Evolutionary conservation across 2,329 filamentous ascomycete genomes (phyloP).

Genomic region (Chlorencoelia australis): DNA sequence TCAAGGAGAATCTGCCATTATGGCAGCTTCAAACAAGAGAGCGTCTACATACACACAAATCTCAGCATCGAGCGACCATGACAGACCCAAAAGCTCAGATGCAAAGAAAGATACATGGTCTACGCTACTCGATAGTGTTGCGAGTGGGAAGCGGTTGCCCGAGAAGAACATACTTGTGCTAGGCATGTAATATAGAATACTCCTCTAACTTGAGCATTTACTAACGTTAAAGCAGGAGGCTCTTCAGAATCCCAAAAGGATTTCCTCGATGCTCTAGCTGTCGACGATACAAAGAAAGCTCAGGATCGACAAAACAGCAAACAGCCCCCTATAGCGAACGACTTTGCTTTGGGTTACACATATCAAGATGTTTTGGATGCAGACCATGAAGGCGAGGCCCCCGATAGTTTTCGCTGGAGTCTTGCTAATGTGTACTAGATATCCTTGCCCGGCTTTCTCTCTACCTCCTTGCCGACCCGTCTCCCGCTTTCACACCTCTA

Average conservation of each 20-base stretch:
- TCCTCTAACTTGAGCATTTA: conserved; percentile 2
- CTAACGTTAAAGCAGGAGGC: conserved; percentile 48
- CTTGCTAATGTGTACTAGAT: conserved; percentile 43
- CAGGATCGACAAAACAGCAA: conserved; percentile 46
- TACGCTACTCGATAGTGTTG: conserved; percentile 81
- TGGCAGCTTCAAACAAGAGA: conserved; percentile 25
- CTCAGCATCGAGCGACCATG: conserved; percentile 41
- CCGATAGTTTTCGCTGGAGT: not conserved
- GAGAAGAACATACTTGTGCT: conserved; percentile 87
- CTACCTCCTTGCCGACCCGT: conserved; percentile 80
- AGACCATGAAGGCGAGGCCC: conserved; percentile 70
- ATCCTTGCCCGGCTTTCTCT: conserved; percentile 81
- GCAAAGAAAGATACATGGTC: conserved; percentile 86
- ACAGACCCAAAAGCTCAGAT: conserved; percentile 54
- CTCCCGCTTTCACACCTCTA: conserved; percentile 70
- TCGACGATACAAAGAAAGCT: conserved; percentile 30
- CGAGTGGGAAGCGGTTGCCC: conserved; percentile 78
- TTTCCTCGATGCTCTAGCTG: conserved; percentile 56
- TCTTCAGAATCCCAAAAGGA: conserved; percentile 75
- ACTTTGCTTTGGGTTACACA: conserved; percentile 86
- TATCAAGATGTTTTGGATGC: conserved; percentile 91
- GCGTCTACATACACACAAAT: conserved; percentile 40
- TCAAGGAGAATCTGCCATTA: too few species aligned
- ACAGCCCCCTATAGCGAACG: conserved; percentile 75
- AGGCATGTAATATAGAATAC: conserved; percentile 45